phyloP scores from a whole-genome alignment of 331 rosid species.

The Cydonia oblonga region DNA sequence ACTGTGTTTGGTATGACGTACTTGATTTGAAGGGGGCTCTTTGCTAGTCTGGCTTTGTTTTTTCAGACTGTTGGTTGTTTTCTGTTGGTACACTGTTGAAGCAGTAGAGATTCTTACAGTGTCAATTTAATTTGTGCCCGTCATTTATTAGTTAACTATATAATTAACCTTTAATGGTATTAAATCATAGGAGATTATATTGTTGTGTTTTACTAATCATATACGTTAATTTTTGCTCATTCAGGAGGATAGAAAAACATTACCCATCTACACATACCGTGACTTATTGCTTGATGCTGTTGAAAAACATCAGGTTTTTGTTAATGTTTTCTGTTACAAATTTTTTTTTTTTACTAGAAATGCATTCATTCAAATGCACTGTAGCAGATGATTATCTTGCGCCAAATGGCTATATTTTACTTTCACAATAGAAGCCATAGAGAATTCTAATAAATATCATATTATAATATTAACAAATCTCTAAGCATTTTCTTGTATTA shows the following conservation, averaged over 20 bases:
- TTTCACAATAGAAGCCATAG: not conserved
- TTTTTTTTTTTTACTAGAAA: not conserved
- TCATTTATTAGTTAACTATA: not conserved
- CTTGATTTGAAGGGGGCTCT: not conserved
- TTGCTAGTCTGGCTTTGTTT: not conserved
- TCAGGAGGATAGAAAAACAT: slow-evolving; percentile 68
- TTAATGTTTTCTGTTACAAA: not conserved
- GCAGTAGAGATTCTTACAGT: not conserved
- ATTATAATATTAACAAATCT: not conserved
- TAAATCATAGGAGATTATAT: not conserved
- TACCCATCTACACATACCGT: slow-evolving; percentile 70
- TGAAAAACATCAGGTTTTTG: slow-evolving; percentile 61
- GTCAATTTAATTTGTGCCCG: not conserved
- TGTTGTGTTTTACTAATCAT: slow-evolving; percentile 5
- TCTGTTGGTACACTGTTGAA: not conserved
- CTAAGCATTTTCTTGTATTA: not conserved
- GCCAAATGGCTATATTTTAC: not conserved
- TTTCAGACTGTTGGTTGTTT: not conserved
- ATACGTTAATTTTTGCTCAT: slow-evolving; percentile 2
- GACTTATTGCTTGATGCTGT: slow-evolving; percentile 75
- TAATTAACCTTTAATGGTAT: not conserved
- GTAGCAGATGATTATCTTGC: not conserved
- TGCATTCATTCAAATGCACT: not conserved
- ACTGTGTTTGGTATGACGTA: not conserved
- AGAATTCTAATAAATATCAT: not conserved